Evolutionary conservation across 345 rosid species (phyloP), one percentile per base, ranked within the genome.

Genomic region (Ceriops decandra): DNA sequence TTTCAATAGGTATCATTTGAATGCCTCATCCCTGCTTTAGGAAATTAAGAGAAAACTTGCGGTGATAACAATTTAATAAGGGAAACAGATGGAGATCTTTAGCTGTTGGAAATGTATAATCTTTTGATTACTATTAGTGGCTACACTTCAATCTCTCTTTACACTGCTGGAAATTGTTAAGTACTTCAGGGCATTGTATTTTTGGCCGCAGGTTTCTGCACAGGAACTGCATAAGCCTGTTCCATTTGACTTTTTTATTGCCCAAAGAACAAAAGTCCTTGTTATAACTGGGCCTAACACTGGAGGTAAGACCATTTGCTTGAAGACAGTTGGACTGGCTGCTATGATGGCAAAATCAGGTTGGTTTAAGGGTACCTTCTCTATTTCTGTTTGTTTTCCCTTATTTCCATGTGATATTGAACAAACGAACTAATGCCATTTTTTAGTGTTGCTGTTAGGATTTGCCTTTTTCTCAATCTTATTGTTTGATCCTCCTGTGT

Each of bases 341-440:
- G 87, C 92, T 67, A 80, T 93, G 91, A 93, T 93, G 98, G 96
- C 95, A 67, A 91, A 89, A 84, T 85, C 96, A 79, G 98, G 98
- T 88, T 63, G 68, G 52, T 51, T 52, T 27, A 52, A 27, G 1
- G 2, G 22, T 31, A 47, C 5, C 31, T 68, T 60, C 58, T 65
- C 57, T 64, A 42, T 60, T 24, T 46, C 17, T 56, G 20, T 60
- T 42, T 33, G 33, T 38, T 54, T 42, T 0, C 10, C 13, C 52
- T 21, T 2, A 9, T 51, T 54, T 6, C 26, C 60, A 31, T 58
- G 13, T 20, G n/a, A 33, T 63, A 22, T 68, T 27, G 20, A 42
- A 52, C 21, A 19, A 6, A 27, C 30, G 26, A 38, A 17, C 57
- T 22, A 30, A 36, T 32, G 4, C 36, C 28, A 22, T 27, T 31